Base-by-base conservation (phyloP, 371 early-diverging fungal species). In the Dentiscutata heterogama region DNA sequence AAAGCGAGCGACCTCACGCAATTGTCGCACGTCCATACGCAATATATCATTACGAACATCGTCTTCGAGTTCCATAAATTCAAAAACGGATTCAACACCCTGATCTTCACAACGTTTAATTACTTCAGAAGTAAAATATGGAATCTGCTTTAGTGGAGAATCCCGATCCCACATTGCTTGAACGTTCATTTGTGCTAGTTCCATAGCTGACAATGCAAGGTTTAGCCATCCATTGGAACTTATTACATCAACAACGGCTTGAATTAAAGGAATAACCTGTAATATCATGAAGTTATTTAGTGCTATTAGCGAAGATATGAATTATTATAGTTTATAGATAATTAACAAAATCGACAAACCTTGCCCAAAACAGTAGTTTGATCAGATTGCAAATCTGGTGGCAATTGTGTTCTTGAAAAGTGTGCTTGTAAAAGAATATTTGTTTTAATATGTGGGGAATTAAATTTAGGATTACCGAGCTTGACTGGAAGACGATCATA, bases 101-200 rank as follows among this genome's bases (percentile, higher is more conserved):
- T 87, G 82, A 22, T 86, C 86, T 82, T 93, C 90, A 83, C 94
- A 94, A 6, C 91, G 87, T 74, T 91, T 90, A 86, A 97, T 92
- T 20, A 93, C 84, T 0, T 92, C 93, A 39, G 78, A 78, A 5
- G 90, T 91, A 85, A 99, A 89, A 86, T 94, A 94, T 56, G 99
- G 99, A 14, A 99, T 85, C 87, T 99, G 99, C 74, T 94, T 93
- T 81, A 98, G 88, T 46, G 95, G 94, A 53, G 97, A 95, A 83
- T 97, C 97, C 20, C 92, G 90, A 85, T 97, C 95, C 99, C 99
- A 98, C 83, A 97, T 89, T n/a, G 98, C 98, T 89, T 98, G 98
- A 13, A 98, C 97, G 70, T 88, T 87, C 98, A 98, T 98, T 87
- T 99, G 99, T 29, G 95, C 93, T 85, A 98, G 83, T 85, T 99